Percentiles rank a stretch among this genome's conserved stretches.
Evolutionary conservation across 1,284 basidiomycete species (phyloP).

Genomic region (Moniliella sp.): DNA sequence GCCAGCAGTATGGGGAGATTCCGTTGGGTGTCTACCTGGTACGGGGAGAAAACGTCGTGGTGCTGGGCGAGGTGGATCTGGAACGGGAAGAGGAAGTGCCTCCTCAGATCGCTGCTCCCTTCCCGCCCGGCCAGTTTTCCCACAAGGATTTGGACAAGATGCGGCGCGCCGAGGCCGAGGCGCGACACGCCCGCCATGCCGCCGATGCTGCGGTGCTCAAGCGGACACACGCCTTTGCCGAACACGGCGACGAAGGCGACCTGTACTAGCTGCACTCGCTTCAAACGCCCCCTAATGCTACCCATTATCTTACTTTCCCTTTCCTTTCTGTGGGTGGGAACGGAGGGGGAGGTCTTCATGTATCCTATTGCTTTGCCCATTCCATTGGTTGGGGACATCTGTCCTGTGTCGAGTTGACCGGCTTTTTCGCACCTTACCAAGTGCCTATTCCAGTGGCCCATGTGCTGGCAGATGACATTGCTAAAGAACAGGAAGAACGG

Average conservation of each 20-base stretch:
- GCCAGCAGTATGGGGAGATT: slow-evolving; percentile 49
- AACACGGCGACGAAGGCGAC: not conserved
- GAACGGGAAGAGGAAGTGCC: slow-evolving; percentile 28
- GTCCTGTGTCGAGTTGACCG: no score
- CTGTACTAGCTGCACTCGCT: no score
- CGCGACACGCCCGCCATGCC: not conserved
- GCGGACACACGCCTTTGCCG: not conserved
- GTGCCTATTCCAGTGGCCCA: no score
- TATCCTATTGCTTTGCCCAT: no score
- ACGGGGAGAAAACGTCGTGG: slow-evolving; percentile 90
- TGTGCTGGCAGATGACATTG: no score
- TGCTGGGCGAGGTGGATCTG: slow-evolving; percentile 63
- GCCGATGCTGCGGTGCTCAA: not conserved
- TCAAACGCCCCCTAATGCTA: no score
- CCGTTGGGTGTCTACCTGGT: slow-evolving; percentile 76
- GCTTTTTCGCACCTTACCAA: no score
- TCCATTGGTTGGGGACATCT: no score
- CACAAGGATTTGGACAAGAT: not conserved
- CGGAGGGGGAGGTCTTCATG: no score
- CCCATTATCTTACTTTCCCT: no score
- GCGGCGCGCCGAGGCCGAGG: not conserved
- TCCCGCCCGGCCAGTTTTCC: not conserved
- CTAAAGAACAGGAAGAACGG: no score
- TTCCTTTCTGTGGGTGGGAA: no score
- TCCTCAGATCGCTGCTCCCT: slow-evolving; percentile 7